Conservation (phyloP, 805 yeast species). For the Candida berthetii region DNA sequence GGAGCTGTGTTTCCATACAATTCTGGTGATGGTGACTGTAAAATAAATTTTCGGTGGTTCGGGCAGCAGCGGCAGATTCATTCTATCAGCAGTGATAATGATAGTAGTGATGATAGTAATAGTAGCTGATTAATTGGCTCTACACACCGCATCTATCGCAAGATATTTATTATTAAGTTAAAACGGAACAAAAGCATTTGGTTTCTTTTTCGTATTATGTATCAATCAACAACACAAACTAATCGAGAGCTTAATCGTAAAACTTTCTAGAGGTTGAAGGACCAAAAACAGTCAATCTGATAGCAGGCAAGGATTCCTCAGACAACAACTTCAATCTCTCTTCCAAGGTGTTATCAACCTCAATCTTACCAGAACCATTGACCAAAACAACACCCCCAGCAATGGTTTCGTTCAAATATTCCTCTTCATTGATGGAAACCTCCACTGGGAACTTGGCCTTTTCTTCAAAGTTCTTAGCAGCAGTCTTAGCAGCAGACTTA, state of each 20-base stretch:
- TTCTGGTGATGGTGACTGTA: no score
- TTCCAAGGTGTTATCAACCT: conserved; percentile 87
- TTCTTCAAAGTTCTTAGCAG: conserved; percentile 57
- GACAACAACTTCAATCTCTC: conserved; percentile 84
- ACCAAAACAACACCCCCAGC: conserved; percentile 84
- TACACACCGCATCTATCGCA: no score
- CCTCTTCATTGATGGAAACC: conserved; percentile 47
- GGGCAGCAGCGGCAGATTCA: not conserved
- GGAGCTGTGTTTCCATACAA: not conserved
- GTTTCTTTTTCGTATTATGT: no score
- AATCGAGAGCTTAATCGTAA: conserved; percentile 52
- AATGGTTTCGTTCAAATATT: conserved; percentile 52
- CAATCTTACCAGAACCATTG: conserved; percentile 75
- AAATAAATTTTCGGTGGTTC: not conserved
- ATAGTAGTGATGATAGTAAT: no score
- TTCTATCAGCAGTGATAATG: no score
- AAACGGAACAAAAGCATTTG: no score
- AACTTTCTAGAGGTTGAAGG: conserved; percentile 82
- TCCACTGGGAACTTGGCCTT: conserved; percentile 53
- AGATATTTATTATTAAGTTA: no score
- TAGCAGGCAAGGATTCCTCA: conserved; percentile 85
- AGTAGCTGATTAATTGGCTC: no score
- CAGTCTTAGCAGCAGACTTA: conserved; percentile 50
- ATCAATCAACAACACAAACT: no score
- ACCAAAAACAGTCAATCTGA: conserved; percentile 86